Evolutionary conservation across 2,329 filamentous ascomycete genomes (phyloP), one percentile per base, ranked within the genome.

Genomic region (Aspergillus fumigatiaffinis): DNA sequence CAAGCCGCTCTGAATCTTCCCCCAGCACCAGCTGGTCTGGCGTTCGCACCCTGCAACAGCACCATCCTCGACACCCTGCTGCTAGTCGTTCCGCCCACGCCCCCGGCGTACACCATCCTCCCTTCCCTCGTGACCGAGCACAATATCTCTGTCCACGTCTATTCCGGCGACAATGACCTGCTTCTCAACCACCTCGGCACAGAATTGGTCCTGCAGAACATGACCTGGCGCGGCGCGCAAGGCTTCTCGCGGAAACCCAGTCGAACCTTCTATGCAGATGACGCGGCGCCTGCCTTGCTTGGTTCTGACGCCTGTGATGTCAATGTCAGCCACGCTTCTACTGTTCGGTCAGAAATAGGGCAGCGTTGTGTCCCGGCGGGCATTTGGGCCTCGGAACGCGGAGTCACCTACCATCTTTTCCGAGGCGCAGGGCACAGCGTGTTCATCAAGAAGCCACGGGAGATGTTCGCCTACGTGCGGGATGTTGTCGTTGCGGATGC

Each of bases 181-280:
- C 53, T 75, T 32, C 62, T 75, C 58, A 76, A 74, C 53, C 71
- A 76, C 58, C 50, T 72, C 51, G 74, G 72, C 3, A 67, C 67
- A 8, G 70, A 76, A 49, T 55, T 76, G 4, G 65, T 62, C 4
- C 61, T 76, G 35, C 72, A 76, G 57, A 76, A 76, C 53, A 75
- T 77, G 73, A 76, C 74, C 12, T 77, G 73, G 73, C 59, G 64
- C 32, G 73, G 73, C 4, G 59, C 56, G 3, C 73, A 74, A 53
- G 75, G 74, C 1, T 74, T 76, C 49, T 61, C 66, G n/a, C 20
- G 60, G 17, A 62, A 61, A n/a, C 72, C 71, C 0, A 56, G 32
- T 26, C 58, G 56, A 0, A 20, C 48, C 2, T 75, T 75, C 46
- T 67, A 63, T 42, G 58, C 55, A 2, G 61, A 74, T 46, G 54